Base-by-base conservation (phyloP, 768 basidiomycete genomes). In the Pleurotus citrinopileatus region DNA sequence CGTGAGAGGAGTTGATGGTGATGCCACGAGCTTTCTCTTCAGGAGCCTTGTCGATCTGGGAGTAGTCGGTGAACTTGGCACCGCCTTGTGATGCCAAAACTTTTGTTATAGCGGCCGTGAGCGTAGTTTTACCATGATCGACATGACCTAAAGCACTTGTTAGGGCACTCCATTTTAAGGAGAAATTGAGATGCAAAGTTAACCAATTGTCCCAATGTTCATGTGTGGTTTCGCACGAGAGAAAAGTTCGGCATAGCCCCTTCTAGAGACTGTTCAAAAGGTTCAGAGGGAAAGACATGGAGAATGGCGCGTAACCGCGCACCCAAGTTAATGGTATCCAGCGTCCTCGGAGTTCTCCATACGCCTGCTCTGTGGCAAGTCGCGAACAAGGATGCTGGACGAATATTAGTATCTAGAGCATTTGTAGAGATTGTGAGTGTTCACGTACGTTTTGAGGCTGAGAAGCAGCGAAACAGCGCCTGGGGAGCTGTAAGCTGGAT, bases 1-100 rank as follows among this genome's bases (percentile, higher is more conserved):
- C 94, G 68, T 99, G 97, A 48, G 97, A 84, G 19, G 97, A 96
- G 72, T 96, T 94, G 73, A 99, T 99, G 57, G 97, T 99, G 73
- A 99, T 99, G 72, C 97, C 97, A 69, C 97, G 92, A 57, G 96
- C 96, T 73, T 94, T 96, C 77, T 99, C 97, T 73, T 99, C 97
- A 2, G 97, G 97, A 7, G 97, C 97, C 78, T 91, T 98, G 89
- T 99, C 97, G 63, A 99, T 99, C 72, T 94, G 86, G 45, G 80
- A 83, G 77, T 99, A 99, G 79, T 94, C 95, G 58, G 95, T 91
- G 74, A 99, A 98, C 62, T 78, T 86, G 54, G 84, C 84, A 52
- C 85, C 88, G 55, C 91, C 91, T 42, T 73, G 70, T 59, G 83
- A 76, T 23, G 97, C 76, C 53, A 98, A 82, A 53, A 94, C 89